Percentiles rank a stretch among this genome's conserved stretches.
These are phyloP conservation scores for Phoma herbarum DNA, from an alignment of 2,329 filamentous ascomycete species.

Conservation along the genomic window DNA sequence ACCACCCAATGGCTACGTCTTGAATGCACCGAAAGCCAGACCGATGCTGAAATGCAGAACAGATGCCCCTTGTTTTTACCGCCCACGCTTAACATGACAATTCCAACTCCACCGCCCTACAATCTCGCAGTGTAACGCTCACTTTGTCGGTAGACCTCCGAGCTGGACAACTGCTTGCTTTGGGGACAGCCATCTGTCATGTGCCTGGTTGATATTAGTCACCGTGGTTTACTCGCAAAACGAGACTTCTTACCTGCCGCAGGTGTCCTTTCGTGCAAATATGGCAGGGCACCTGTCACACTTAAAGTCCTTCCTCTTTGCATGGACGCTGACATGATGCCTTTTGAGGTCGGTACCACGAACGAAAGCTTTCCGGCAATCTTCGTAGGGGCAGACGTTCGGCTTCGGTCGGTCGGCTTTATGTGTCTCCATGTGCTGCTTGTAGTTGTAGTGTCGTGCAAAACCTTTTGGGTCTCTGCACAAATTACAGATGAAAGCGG, in stretches of 20 bases:
- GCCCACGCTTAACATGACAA: slow-evolving; percentile 17
- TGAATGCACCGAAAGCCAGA: neutral
- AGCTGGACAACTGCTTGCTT: slow-evolving; percentile 49
- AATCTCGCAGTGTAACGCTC: slow-evolving; percentile 7
- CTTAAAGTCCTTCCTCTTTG: slow-evolving; percentile 73
- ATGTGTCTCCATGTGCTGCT: slow-evolving; percentile 85
- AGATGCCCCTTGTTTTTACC: slow-evolving; percentile 12
- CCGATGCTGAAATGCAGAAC: slow-evolving; percentile 7
- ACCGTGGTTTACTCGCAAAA: neutral
- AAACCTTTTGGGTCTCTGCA: slow-evolving; percentile 75
- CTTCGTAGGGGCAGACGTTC: slow-evolving; percentile 70
- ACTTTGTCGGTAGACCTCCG: slow-evolving; percentile 19
- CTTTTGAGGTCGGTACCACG: slow-evolving; percentile 79
- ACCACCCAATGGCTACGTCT: neutral
- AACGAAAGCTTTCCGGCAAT: slow-evolving; percentile 79
- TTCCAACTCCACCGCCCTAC: slow-evolving; percentile 1
- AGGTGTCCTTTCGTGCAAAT: slow-evolving; percentile 83
- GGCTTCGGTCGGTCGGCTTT: slow-evolving; percentile 76
- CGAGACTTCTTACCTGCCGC: slow-evolving; percentile 70
- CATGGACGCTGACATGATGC: slow-evolving; percentile 71
- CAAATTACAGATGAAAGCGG: slow-evolving; percentile 71
- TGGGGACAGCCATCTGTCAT: slow-evolving; percentile 79
- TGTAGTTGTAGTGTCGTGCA: slow-evolving; percentile 85
- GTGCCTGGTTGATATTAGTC: slow-evolving; percentile 63
- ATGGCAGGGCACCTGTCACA: slow-evolving; percentile 75